A percentile compares a stretch with the other conserved stretches of the same genome.
These are phyloP conservation scores for Pugionium cornutum DNA, from an alignment of 345 rosid genomes.

Conservation along the genomic window DNA sequence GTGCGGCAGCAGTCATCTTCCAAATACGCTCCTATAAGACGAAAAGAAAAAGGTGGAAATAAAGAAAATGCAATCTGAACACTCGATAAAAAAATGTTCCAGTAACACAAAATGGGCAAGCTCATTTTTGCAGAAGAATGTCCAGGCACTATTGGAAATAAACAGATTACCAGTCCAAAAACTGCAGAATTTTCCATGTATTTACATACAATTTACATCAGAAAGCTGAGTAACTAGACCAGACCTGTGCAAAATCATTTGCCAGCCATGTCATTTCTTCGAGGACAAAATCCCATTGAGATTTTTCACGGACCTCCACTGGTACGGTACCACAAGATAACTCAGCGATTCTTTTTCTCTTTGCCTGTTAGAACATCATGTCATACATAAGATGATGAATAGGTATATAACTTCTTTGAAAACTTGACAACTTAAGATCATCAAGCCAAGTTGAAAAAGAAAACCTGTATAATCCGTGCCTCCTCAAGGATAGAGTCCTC, in stretches of 20 bases:
- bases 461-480: conserved; percentile 86
- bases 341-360: conserved; percentile 82
- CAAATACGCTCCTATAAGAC: conserved; percentile 87
- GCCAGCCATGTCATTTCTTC: conserved; percentile 99
- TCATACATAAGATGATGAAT: conserved; percentile 32
- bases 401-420: conserved; percentile 30
- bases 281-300: conserved; percentile 97
- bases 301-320: conserved; percentile 53
- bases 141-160: conserved; percentile 1
- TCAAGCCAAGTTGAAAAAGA: conserved; percentile 35
- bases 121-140: conserved; percentile 6
- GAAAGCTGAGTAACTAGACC: conserved; percentile 27
- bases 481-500: conserved; percentile 90
- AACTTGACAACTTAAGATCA: conserved; percentile 22
- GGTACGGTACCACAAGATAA: conserved; percentile 60
- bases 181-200: conserved; percentile 27
- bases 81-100: conserved; percentile 5
- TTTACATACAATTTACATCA: conserved; percentile 13
- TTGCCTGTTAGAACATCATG: conserved; percentile 60
- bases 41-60: conserved; percentile 7
- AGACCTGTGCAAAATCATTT: conserved; percentile 97
- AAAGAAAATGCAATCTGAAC: conserved; percentile 8
- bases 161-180: conserved; percentile 13
- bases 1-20: conserved; percentile 97
- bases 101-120: conserved; percentile 25